These are phyloP conservation scores for Tylopilus felleus DNA, from an alignment of 768 basidiomycete genomes.

Conservation along the genomic window DNA sequence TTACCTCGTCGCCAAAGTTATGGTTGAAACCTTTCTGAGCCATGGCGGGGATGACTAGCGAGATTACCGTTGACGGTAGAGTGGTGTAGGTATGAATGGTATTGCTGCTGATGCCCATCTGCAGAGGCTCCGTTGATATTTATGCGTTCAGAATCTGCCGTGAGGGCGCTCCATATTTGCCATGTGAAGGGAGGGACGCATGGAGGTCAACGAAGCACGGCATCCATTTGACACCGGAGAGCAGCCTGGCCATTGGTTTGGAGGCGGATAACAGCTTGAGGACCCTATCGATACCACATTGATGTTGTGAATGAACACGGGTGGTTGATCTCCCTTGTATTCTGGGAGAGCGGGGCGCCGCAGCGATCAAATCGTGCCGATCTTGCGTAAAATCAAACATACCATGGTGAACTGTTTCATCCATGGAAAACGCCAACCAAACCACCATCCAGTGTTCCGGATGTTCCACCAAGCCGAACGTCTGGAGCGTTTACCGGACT, in stretches of 20 bases:
- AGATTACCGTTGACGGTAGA: background rate
- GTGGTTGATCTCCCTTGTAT: conserved; percentile 8
- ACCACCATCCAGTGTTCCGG: conserved; percentile 29
- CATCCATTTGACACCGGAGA: conserved; percentile 16
- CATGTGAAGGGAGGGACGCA: conserved; percentile 13
- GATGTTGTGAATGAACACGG: conserved; percentile 2
- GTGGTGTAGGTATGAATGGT: conserved; percentile 1
- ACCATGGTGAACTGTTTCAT: conserved; percentile 5
- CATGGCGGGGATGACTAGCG: conserved; percentile 3
- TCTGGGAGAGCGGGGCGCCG: background rate
- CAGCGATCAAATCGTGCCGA: background rate
- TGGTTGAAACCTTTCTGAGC: background rate
- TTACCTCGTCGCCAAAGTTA: conserved; percentile 13
- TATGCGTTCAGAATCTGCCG: conserved; percentile 11
- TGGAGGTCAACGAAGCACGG: conserved; percentile 14
- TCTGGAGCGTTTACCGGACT: background rate
- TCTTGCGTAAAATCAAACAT: conserved; percentile 1
- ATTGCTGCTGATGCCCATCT: conserved; percentile 3
- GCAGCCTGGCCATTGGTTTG: conserved; percentile 13
- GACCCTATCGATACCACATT: conserved; percentile 12
- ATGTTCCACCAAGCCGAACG: conserved; percentile 3
- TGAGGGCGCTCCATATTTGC: conserved; percentile 20
- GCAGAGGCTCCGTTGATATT: conserved; percentile 11
- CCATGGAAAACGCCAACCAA: conserved; percentile 6
- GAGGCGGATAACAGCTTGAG: background rate